Evolutionary conservation across 768 basidiomycete species (phyloP), one percentile per base, ranked within the genome.

Genomic region (Trametes cubensis): DNA sequence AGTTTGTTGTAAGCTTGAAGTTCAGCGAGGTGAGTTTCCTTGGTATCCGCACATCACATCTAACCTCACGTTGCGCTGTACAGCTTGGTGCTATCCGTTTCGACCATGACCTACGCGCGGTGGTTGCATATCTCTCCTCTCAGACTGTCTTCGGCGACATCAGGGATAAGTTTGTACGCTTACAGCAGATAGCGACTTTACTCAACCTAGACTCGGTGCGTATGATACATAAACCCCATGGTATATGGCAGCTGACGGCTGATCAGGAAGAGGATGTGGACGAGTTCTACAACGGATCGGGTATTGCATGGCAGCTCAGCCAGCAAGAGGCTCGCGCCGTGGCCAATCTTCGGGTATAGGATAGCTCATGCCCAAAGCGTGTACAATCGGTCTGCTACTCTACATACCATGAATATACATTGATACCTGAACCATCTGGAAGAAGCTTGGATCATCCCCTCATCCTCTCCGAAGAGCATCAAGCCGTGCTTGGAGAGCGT

Each of bases 71-170:
- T 40, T 55, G 15, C 45, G 18, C 20, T 56, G 2, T 21, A 57
- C 67, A 98, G 95, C 83, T 98, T 61, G 97, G 97, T 25, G 96
- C 95, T 4, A 89, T 99, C 62, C 89, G 95, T 17, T 95, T 97
- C 71, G 97, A 99, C 70, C 85, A 90, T 18, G 96, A 99, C 73
- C 78, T 98, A 47, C 84, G 96, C 25, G 84, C 92, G 4, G 84
- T 98, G 65, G 87, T 85, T 23, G 80, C 88, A 2, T 95, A 90
- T 75, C 82, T 99, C 14, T 87, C 91, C 1, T 86, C 91, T 2
- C 97, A 97, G 71, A 94, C 92, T 6, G 81, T 85, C 5, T 95
- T 94, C 74, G 94, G 95, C 10, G 94, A 95, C 58, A 86, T 90
- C 18, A 79, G 97, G 67, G 95, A 97, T 67, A 96, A 95, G 74